These are phyloP conservation scores for Penicillium waksmanii DNA, from an alignment of 495 filamentous ascomycete species.

Conservation along the genomic window DNA sequence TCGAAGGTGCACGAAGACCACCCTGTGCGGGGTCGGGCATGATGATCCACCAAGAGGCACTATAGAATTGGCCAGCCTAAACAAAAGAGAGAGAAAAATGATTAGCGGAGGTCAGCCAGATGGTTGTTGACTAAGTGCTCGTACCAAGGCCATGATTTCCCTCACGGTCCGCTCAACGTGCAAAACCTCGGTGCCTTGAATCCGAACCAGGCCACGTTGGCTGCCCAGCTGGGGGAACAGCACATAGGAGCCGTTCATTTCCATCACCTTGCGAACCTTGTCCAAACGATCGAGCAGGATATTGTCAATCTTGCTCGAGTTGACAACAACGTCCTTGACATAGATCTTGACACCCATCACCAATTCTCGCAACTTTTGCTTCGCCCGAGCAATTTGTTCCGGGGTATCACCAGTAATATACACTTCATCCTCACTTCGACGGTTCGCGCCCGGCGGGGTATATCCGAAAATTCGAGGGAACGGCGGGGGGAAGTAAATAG, in stretches of 20 bases:
- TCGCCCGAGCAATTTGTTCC: constrained; percentile 80
- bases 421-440: constrained; percentile 83
- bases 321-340: constrained; percentile 86
- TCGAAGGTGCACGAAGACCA: constrained; percentile 65
- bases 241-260: constrained; percentile 92
- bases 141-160: constrained; percentile 90
- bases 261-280: constrained; percentile 97
- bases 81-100: constrained; percentile 26
- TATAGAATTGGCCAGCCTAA: constrained; percentile 95
- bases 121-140: constrained; percentile 18
- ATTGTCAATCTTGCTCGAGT: constrained; percentile 88
- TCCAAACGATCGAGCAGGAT: constrained; percentile 89
- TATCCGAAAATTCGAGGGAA: constrained; percentile 91
- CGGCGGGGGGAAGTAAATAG: constrained; percentile 95
- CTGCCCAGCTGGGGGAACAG: constrained; percentile 85
- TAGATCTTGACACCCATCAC: constrained; percentile 79
- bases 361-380: constrained; percentile 83
- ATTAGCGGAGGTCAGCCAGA: constrained; percentile 18
- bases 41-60: constrained; percentile 93
- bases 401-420: constrained; percentile 88
- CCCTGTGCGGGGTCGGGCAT: constrained; percentile 68
- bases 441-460: constrained; percentile 73
- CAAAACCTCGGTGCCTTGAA: constrained; percentile 89
- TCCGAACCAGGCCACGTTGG: constrained; percentile 75
- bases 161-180: constrained; percentile 92